A percentile compares a stretch with the other conserved stretches of the same genome.
Evolutionary conservation across 75 land plant species (phyloP).

Genomic region (Pinus taeda): DNA sequence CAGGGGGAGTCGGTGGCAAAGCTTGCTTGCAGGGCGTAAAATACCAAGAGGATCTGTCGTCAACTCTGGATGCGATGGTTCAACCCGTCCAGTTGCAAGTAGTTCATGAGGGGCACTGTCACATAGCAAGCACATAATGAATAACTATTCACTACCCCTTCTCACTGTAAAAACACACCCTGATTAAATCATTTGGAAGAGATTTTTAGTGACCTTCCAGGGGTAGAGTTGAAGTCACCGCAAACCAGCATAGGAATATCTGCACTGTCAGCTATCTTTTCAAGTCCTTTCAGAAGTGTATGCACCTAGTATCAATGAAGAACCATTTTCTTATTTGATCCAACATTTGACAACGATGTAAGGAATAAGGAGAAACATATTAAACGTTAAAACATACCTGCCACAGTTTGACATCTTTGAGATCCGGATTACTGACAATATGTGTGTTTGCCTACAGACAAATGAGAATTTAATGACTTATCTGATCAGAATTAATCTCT

Average conservation of each 20-base stretch:
- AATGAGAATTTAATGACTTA: neutral
- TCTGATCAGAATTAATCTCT: neutral
- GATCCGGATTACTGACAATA: slow-evolving; percentile 11
- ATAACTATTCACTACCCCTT: neutral
- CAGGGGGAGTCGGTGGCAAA: slow-evolving; percentile 30
- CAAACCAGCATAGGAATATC: slow-evolving; percentile 31
- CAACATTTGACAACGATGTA: neutral
- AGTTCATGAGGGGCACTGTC: slow-evolving; percentile 37
- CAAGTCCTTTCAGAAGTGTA: slow-evolving; percentile 20
- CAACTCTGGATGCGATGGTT: slow-evolving; percentile 30
- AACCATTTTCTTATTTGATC: neutral
- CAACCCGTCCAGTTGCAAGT: slow-evolving; percentile 27
- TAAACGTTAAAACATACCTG: slow-evolving; percentile 10
- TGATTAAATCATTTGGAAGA: neutral
- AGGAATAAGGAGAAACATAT: neutral
- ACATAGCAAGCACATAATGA: neutral
- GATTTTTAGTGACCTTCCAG: slow-evolving; percentile 23
- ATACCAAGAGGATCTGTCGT: slow-evolving; percentile 29
- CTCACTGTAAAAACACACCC: neutral
- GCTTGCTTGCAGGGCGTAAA: slow-evolving; percentile 32
- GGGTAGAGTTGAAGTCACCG: slow-evolving; percentile 39
- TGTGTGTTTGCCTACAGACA: slow-evolving; percentile 18
- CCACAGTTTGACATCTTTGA: slow-evolving; percentile 19
- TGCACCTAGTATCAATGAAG: neutral
- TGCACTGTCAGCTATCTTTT: slow-evolving; percentile 11